phyloP scores from a whole-genome alignment of 2,329 filamentous ascomycete species.

The Aspergillus novoparasiticus region DNA sequence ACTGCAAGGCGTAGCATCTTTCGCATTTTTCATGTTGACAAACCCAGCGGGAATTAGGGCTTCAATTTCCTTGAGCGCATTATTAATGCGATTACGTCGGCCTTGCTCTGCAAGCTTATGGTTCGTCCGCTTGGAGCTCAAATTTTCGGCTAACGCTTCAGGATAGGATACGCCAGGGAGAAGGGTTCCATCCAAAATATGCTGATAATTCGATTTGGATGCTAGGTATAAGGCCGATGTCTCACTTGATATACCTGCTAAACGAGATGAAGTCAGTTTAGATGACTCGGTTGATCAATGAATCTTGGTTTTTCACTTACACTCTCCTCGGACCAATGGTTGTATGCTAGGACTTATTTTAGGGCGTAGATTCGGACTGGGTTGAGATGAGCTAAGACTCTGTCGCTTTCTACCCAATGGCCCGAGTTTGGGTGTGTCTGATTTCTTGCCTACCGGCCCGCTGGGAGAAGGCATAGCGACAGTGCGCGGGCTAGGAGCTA shows the following conservation, averaged over 20 bases:
- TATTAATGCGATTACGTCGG: constrained; percentile 91
- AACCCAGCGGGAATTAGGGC: constrained; percentile 69
- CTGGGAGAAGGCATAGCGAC: constrained; percentile 56
- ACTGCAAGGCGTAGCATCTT: constrained; percentile 44
- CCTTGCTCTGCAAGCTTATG: constrained; percentile 99
- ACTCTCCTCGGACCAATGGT: constrained; percentile 74
- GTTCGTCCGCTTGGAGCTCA: constrained; percentile 94
- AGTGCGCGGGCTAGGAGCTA: constrained; percentile 57
- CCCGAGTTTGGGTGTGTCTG: constrained; percentile 52
- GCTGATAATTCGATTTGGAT: constrained; percentile 97
- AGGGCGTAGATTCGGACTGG: constrained; percentile 82
- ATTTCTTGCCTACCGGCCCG: constrained; percentile 42
- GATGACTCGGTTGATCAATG: constrained; percentile 26
- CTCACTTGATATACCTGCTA: constrained; percentile 54
- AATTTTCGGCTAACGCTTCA: constrained; percentile 84
- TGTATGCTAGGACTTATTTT: constrained; percentile 95
- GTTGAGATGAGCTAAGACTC: constrained; percentile 72
- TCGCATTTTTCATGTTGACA: constrained; percentile 46
- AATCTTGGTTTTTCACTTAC: constrained; percentile 45
- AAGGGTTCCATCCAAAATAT: constrained; percentile 89
- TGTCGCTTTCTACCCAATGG: constrained; percentile 66
- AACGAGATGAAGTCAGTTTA: constrained; percentile 7
- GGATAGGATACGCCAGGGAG: constrained; percentile 90
- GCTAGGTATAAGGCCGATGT: constrained; percentile 75
- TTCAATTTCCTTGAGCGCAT: constrained; percentile 88